These are phyloP conservation scores for Populus hybrid DNA, from an alignment of 441 rosid genomes.

Conservation along the genomic window DNA sequence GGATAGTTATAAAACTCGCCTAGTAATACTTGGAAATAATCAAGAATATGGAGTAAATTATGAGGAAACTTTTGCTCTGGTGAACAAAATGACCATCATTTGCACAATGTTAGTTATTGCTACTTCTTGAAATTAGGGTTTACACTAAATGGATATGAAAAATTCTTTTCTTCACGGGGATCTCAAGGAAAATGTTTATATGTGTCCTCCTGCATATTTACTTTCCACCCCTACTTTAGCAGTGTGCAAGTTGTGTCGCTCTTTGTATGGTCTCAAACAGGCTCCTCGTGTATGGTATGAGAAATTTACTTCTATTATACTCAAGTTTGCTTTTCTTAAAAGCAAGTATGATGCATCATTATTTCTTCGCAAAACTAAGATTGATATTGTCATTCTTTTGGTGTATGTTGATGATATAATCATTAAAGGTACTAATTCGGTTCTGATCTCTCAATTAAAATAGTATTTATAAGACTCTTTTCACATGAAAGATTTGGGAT, in stretches of 20 bases:
- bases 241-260: neutral
- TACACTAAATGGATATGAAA: neutral
- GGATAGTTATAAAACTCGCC: too few relatives aligned
- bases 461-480: too few relatives aligned
- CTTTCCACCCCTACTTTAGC: neutral
- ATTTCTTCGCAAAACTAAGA: neutral
- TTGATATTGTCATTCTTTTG: neutral
- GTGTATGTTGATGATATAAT: too few relatives aligned
- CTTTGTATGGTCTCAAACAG: neutral
- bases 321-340: neutral
- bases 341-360: neutral
- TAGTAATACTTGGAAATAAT: too few relatives aligned
- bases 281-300: neutral
- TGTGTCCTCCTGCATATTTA: neutral
- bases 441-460: too few relatives aligned
- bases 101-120: neutral
- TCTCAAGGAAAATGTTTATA: neutral
- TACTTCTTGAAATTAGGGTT: neutral
- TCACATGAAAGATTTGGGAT: too few relatives aligned
- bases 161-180: neutral
- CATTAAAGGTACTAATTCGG: too few relatives aligned
- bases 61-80: too few relatives aligned
- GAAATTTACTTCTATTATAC: neutral
- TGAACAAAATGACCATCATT: too few relatives aligned
- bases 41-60: too few relatives aligned